Percentiles rank a stretch among this genome's conserved stretches.
Evolutionary conservation across 148 eudicot species (phyloP).

Genomic region (Rhododendron henanense): DNA sequence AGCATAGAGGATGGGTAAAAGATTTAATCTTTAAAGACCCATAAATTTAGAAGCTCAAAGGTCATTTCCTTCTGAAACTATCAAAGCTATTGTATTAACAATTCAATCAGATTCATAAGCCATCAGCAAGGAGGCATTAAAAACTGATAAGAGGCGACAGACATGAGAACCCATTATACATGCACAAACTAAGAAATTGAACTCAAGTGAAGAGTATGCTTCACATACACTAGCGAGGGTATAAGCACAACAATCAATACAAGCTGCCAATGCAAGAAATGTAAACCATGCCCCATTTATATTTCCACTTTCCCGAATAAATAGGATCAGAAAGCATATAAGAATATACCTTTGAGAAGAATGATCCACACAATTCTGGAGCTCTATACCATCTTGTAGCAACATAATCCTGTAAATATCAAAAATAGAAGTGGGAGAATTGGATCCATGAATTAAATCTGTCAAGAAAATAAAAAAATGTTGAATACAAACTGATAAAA

Average conservation of each 20-base stretch:
- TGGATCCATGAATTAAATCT: background rate
- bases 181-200: background rate
- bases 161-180: background rate
- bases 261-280: background rate
- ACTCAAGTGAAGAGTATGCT: background rate
- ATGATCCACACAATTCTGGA: conserved; percentile 73
- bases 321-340: background rate
- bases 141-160: background rate
- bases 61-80: background rate
- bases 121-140: background rate
- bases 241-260: background rate
- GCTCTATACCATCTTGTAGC: conserved; percentile 81
- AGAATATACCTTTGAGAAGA: conserved; percentile 51
- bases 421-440: background rate
- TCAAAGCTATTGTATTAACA: background rate
- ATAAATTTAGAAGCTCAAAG: background rate
- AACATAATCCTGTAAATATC: conserved; percentile 53
- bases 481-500: background rate
- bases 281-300: background rate
- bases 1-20: background rate
- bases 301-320: background rate
- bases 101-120: background rate
- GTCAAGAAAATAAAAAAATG: background rate
- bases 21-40: background rate
- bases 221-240: background rate